These are phyloP conservation scores for Cladosporium phlei DNA, from an alignment of 2,329 filamentous ascomycete genomes.

Conservation along the genomic window DNA sequence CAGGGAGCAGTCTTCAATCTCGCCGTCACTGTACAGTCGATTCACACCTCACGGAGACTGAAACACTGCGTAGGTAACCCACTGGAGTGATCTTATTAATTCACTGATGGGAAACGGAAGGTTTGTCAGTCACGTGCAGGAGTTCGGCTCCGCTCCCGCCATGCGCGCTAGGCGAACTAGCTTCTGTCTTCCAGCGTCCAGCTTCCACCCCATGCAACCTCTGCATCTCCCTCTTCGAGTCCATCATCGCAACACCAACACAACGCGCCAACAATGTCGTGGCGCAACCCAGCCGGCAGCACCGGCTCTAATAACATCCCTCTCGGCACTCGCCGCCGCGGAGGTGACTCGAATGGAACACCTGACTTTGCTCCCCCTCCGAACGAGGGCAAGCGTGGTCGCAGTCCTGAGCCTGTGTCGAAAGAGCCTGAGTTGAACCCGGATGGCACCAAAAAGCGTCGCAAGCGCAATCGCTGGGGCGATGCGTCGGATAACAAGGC, in stretches of 20 bases:
- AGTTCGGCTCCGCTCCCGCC: too few species aligned
- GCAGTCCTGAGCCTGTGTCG: conserved; percentile 61
- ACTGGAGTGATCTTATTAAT: too few species aligned
- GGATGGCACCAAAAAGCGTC: conserved; percentile 82
- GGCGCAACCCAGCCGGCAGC: conserved; percentile 69
- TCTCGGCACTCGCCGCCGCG: conserved; percentile 75
- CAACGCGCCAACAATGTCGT: conserved; percentile 48
- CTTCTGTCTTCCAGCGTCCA: too few species aligned
- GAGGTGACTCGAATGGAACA: conserved; percentile 55
- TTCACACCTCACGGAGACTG: too few species aligned
- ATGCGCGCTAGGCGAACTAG: too few species aligned
- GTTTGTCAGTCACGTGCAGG: too few species aligned
- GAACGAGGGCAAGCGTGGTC: conserved; percentile 70
- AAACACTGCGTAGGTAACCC: too few species aligned
- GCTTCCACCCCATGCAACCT: background rate
- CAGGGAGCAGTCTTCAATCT: too few species aligned
- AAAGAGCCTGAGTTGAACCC: conserved; percentile 34
- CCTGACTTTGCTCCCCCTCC: conserved; percentile 33
- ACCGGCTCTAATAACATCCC: conserved; percentile 98
- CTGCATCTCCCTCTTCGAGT: background rate
- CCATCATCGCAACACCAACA: conserved; percentile 3
- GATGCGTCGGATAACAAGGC: conserved; percentile 98
- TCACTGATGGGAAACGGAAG: too few species aligned
- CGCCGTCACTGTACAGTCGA: too few species aligned
- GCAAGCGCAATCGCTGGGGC: conserved; percentile 98